phyloP scores from a whole-genome alignment of 495 filamentous ascomycete genomes.

The Glonium stellatum region DNA sequence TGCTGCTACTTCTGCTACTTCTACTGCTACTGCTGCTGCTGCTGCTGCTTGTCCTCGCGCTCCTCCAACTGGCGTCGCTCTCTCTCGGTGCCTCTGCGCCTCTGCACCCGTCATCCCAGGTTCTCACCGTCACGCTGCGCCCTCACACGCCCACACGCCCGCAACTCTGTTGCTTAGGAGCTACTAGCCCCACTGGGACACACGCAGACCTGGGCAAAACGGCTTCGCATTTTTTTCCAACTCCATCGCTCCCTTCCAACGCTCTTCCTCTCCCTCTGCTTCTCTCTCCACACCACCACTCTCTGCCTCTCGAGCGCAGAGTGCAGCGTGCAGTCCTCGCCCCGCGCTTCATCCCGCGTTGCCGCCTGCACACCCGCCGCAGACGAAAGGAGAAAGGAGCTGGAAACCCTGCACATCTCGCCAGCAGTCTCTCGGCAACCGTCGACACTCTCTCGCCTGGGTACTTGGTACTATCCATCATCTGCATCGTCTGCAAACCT shows the following conservation, averaged over 20 bases:
- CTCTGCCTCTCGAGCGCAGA: background rate
- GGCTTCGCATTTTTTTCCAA: background rate
- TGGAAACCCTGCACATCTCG: slow-evolving; percentile 8
- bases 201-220: background rate
- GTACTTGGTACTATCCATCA: background rate
- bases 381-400: slow-evolving; percentile 22
- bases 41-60: background rate
- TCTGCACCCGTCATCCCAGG: background rate
- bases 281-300: background rate
- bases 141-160: no score
- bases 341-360: slow-evolving; percentile 4
- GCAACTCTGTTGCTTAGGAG: background rate
- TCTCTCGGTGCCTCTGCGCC: background rate
- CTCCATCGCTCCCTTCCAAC: background rate
- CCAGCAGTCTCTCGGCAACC: slow-evolving; percentile 2
- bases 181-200: background rate
- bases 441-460: background rate
- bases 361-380: slow-evolving; percentile 2
- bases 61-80: background rate
- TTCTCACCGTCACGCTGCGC: background rate
- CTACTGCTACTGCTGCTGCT: no score
- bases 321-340: background rate
- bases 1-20: no score
- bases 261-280: background rate
- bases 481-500: background rate